Conservation (phyloP, 2,329 filamentous ascomycete genomes). For the Ophiostoma quercus region DNA sequence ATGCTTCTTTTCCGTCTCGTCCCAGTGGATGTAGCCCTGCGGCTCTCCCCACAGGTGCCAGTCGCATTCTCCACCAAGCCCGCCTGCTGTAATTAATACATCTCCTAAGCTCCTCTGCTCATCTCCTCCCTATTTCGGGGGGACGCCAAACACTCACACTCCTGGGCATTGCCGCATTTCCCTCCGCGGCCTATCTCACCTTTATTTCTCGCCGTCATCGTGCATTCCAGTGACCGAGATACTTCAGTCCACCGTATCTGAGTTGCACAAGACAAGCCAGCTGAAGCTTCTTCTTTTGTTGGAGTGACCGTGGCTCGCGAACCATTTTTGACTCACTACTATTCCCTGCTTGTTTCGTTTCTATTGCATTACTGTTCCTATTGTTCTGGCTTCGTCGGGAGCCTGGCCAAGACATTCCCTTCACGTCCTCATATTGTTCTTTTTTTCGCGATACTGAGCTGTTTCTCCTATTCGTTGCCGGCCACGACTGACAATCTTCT, state of each 20-base stretch:
- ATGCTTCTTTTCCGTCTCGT: background rate
- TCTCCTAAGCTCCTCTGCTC: conserved; percentile 16
- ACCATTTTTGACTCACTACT: background rate
- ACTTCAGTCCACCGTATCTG: background rate
- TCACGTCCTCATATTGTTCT: background rate
- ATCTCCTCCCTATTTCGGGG: conserved; percentile 21
- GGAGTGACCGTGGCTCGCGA: background rate
- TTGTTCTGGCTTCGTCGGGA: background rate
- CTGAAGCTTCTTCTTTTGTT: background rate
- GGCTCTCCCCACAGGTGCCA: conserved; percentile 19
- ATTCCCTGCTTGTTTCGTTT: background rate
- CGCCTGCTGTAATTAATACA: conserved; percentile 21
- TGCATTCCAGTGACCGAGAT: conserved; percentile 10
- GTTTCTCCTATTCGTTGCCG: background rate
- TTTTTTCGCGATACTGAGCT: conserved; percentile 1
- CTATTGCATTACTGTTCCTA: background rate
- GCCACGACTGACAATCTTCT: background rate
- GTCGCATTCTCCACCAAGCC: conserved; percentile 20
- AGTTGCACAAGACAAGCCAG: background rate
- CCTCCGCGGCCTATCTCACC: conserved; percentile 3
- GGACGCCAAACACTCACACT: background rate
- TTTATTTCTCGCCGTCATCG: conserved; percentile 15
- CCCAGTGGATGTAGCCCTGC: conserved; percentile 19
- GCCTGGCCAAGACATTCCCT: background rate
- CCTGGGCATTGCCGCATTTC: background rate